These are phyloP conservation scores for Acer campestre DNA, from an alignment of 345 rosid genomes.

Conservation along the genomic window DNA sequence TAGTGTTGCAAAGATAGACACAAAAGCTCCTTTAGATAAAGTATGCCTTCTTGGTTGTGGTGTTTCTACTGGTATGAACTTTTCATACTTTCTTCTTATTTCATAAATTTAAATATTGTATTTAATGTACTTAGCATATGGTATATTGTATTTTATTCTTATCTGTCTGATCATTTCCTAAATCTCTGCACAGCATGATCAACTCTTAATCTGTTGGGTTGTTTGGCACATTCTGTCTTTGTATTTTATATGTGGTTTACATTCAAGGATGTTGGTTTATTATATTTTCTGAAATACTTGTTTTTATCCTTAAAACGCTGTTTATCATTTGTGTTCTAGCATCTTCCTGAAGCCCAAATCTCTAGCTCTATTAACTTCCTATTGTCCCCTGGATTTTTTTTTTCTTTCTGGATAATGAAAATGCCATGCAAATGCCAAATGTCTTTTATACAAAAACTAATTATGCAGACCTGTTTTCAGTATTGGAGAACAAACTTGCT, in stretches of 20 bases:
- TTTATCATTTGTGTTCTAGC: background rate
- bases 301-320: background rate
- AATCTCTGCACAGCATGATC: background rate
- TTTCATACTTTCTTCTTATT: constrained; percentile 3
- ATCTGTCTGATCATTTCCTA: background rate
- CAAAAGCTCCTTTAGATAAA: constrained; percentile 91
- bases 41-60: constrained; percentile 99
- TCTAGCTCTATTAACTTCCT: background rate
- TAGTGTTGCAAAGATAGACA: constrained; percentile 95
- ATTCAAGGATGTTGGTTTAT: background rate
- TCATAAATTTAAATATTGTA: background rate
- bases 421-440: background rate
- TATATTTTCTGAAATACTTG: background rate
- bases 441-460: background rate
- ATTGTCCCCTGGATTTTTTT: background rate
- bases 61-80: constrained; percentile 84
- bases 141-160: background rate
- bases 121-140: background rate
- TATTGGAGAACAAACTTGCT: background rate
- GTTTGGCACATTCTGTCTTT: background rate
- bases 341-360: background rate
- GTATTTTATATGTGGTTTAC: background rate
- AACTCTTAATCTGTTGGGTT: background rate
- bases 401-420: background rate
- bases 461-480: background rate